Evolutionary conservation across 179 eudicot genomes (phyloP), one percentile per base, ranked within the genome.

Genomic region (Corrigiola litoralis): DNA sequence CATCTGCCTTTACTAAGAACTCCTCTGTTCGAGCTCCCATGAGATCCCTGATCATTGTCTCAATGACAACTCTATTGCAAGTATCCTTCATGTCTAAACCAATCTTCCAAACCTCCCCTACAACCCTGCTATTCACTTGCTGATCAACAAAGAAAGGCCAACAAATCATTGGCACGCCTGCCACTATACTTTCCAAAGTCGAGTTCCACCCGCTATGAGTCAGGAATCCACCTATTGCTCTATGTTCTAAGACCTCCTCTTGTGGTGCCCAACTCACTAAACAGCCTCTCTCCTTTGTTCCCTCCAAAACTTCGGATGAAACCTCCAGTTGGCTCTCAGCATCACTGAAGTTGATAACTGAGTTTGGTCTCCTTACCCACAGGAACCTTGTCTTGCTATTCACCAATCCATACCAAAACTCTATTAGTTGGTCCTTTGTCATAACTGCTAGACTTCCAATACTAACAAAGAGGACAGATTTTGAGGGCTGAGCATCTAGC

Each of bases 121-220:
- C 88, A 36, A 49, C 55, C 76, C 84, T 72, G 18, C 91, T 81
- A 57, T 86, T 86, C 23, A 83, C 69, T 63, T 75, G 84, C 52
- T 83, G 91, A 54, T 86, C 88, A 0, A 70, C 74, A 44, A 77
- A 75, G 46, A 41, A 79, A 16, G 91, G 85, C 84, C 87, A 81
- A 47, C 84, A 82, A 14, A 81, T 62, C 91, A 83, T 85, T 0
- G 87, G 87, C 68, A 83, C 84, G 6, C 85, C 81, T 11, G 28
- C 82, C 14, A 27, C 69, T 18, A 83, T 69, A 47, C 84, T 81
- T 74, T 83, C 90, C 58, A 83, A 25, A 0, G 87, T 85, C 45
- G 90, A 85, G 70, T 85, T 83, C 87, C 87, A 85, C 4, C 91
- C 86, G 55, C 81, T 72, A 45, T 86, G 88, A 18, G 86, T 83